Evolutionary conservation across 441 rosid genomes (phyloP).

Genomic region (Euphorbia corollata): DNA sequence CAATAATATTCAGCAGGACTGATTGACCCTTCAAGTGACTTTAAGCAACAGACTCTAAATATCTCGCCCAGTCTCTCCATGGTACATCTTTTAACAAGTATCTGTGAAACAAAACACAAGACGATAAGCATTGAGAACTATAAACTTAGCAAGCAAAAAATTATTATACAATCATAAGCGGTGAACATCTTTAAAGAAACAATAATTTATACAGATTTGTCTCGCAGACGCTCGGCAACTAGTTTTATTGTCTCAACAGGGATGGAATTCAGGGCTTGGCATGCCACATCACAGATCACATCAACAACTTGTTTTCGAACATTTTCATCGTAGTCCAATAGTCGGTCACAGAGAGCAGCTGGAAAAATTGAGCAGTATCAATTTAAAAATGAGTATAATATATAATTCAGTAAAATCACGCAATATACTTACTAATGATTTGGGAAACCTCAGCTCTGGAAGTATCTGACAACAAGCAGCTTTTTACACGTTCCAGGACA

Average conservation of each 20-base stretch:
- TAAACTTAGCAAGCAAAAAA: constrained; percentile 14
- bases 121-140: constrained; percentile 3
- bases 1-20: constrained; percentile 61
- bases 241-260: constrained; percentile 74
- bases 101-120: constrained; percentile 39
- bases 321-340: constrained; percentile 95
- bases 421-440: constrained; percentile 57
- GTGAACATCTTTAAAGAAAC: constrained; percentile 17
- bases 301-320: constrained; percentile 94
- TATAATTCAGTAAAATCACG: constrained; percentile 21
- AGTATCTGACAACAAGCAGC: constrained; percentile 72
- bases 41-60: constrained; percentile 55
- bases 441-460: constrained; percentile 74
- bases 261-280: constrained; percentile 53
- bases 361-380: constrained; percentile 25
- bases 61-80: constrained; percentile 92
- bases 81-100: constrained; percentile 76
- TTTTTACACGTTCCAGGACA: constrained; percentile 85
- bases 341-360: constrained; percentile 97
- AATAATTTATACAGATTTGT: constrained; percentile 72
- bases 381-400: constrained; percentile 21
- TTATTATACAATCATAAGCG: constrained; percentile 10
- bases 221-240: constrained; percentile 89
- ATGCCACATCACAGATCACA: constrained; percentile 82
- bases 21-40: constrained; percentile 43